Evolutionary conservation across 2,329 filamentous ascomycete genomes (phyloP).

Genomic region (Thelonectria discophora): DNA sequence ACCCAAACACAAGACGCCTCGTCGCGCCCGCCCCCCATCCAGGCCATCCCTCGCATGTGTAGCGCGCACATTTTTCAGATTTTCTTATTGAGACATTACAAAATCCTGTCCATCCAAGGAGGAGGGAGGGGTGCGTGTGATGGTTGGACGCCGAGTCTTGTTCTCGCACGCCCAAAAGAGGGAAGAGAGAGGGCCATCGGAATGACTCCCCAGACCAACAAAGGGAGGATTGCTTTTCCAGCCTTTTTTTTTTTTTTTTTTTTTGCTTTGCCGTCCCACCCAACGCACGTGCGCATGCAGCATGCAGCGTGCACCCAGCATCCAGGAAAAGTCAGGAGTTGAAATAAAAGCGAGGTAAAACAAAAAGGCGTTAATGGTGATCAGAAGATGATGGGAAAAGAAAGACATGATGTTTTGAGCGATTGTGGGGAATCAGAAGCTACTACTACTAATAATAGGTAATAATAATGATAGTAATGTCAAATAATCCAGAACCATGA

Average conservation of each 20-base stretch:
- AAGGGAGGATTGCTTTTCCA: too few species aligned
- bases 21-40: neutral
- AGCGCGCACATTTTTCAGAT: neutral
- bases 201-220: neutral
- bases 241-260: too few species aligned
- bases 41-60: neutral
- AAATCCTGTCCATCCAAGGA: neutral
- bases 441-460: too few species aligned
- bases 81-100: neutral
- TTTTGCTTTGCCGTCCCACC: neutral
- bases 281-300: neutral
- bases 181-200: neutral
- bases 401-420: neutral
- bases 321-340: neutral
- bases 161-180: neutral
- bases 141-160: too few species aligned
- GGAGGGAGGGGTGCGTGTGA: neutral
- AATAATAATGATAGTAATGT: neutral
- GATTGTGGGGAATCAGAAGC: constrained; percentile 6
- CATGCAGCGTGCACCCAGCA: neutral
- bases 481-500: neutral
- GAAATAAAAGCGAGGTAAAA: too few species aligned
- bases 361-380: neutral
- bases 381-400: neutral
- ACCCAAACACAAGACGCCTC: too few species aligned